Evolutionary conservation across 2,329 filamentous ascomycete genomes (phyloP).

Genomic region (Pseudocercospora crystallina): DNA sequence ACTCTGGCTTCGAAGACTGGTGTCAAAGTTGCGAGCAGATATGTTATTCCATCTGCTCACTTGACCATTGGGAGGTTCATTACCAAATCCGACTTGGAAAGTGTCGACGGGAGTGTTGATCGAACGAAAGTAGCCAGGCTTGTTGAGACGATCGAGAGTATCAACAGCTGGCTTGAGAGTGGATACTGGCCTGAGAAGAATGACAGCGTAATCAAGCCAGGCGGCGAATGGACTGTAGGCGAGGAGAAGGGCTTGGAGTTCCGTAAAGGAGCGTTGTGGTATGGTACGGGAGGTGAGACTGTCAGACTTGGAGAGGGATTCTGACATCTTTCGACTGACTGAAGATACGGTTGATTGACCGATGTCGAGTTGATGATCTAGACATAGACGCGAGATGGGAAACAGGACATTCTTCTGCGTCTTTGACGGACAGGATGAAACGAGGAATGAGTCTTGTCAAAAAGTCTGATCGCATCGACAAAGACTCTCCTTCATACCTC

Average conservation of each 20-base stretch:
- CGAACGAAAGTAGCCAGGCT: conserved; percentile 61
- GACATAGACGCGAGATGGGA: not conserved
- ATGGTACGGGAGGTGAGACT: conserved; percentile 72
- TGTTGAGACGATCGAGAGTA: conserved; percentile 68
- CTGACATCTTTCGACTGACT: conserved; percentile 17
- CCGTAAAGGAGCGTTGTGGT: conserved; percentile 77
- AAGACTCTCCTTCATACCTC: too few species aligned
- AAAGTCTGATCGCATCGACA: too few species aligned
- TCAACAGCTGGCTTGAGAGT: conserved; percentile 72
- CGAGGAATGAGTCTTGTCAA: too few species aligned
- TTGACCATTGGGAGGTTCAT: conserved; percentile 84
- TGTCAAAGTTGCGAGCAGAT: conserved; percentile 72
- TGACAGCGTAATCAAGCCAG: conserved; percentile 42
- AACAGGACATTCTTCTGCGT: not conserved
- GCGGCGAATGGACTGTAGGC: conserved; percentile 82
- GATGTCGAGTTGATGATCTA: not conserved
- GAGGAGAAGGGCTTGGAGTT: conserved; percentile 78
- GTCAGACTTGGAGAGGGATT: conserved; percentile 57
- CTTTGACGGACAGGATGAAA: too few species aligned
- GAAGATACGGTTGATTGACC: too few species aligned
- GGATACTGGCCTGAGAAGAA: conserved; percentile 65
- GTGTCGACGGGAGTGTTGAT: conserved; percentile 44
- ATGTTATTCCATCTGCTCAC: conserved; percentile 86
- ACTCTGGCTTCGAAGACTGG: conserved; percentile 59
- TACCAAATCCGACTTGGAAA: conserved; percentile 57